Evolutionary conservation across 164 flowering plant species (phyloP).

Genomic region (Magnolia changhungtana): DNA sequence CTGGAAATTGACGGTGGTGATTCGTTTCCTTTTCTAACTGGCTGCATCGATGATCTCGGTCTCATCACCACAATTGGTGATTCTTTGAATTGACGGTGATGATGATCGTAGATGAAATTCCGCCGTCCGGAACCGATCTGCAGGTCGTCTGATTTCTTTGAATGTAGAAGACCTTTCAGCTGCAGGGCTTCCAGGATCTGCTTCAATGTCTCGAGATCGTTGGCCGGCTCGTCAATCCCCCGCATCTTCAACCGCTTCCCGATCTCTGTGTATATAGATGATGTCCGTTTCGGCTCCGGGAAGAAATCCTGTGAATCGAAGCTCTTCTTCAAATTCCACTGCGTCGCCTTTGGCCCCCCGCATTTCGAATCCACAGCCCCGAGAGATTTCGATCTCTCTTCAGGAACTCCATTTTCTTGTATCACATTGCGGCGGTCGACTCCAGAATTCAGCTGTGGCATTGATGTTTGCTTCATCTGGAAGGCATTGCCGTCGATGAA

Average conservation of each 20-base stretch:
- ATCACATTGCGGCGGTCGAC: slow-evolving; percentile 13
- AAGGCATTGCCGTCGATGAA: slow-evolving; percentile 33
- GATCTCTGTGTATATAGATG: slow-evolving; percentile 59
- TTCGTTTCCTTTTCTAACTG: slow-evolving; percentile 23
- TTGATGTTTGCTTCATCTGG: slow-evolving; percentile 19
- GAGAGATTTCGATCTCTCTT: slow-evolving; percentile 15
- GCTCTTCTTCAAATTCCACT: slow-evolving; percentile 40
- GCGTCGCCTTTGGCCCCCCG: slow-evolving; percentile 20
- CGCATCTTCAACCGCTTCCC: slow-evolving; percentile 68
- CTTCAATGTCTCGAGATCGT: slow-evolving; percentile 80
- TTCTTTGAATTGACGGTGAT: slow-evolving; percentile 24
- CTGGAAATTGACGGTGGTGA: slow-evolving; percentile 33
- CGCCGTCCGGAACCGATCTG: slow-evolving; percentile 20
- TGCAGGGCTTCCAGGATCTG: slow-evolving; percentile 91
- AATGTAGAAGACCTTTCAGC: slow-evolving; percentile 82
- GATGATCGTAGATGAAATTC: slow-evolving; percentile 45
- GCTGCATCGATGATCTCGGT: slow-evolving; percentile 34
- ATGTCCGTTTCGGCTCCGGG: slow-evolving; percentile 66
- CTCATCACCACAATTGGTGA: slow-evolving; percentile 65
- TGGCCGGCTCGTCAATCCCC: slow-evolving; percentile 72
- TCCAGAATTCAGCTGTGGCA: slow-evolving; percentile 11
- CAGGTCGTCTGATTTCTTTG: slow-evolving; percentile 28
- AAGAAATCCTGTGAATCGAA: slow-evolving; percentile 76
- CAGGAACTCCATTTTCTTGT: slow-evolving; percentile 14
- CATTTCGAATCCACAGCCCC: slow-evolving; percentile 14